These are phyloP conservation scores for Pythium myriotylum DNA, from an alignment of 352 stramenopile species.

Conservation along the genomic window DNA sequence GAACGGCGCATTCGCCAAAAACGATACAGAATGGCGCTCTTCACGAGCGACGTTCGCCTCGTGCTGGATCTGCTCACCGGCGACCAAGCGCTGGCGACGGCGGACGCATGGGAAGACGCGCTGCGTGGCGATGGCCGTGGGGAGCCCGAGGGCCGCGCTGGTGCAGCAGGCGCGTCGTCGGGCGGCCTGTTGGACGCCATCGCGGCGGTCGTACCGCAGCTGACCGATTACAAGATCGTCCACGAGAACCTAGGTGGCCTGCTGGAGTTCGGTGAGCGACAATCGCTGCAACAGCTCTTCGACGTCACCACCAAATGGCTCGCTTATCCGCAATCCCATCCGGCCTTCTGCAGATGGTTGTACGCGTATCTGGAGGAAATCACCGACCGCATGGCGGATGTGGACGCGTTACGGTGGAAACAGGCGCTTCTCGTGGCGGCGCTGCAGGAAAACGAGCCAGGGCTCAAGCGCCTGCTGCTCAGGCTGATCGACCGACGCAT, in stretches of 20 bases:
- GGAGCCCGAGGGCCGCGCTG: not conserved
- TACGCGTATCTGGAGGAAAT: conserved; percentile 25
- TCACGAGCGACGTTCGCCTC: not conserved
- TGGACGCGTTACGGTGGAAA: conserved; percentile 36
- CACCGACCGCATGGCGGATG: conserved; percentile 21
- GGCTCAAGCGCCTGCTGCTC: conserved; percentile 36
- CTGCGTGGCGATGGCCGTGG: conserved; percentile 1
- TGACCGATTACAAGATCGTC: conserved; percentile 50
- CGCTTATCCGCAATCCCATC: not conserved
- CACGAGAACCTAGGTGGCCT: conserved; percentile 33
- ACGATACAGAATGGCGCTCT: conserved; percentile 1
- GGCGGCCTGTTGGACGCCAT: conserved; percentile 23
- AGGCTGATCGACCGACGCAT: conserved; percentile 25
- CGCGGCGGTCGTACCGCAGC: conserved; percentile 40
- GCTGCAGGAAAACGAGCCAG: conserved; percentile 30
- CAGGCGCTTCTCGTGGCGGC: conserved; percentile 38
- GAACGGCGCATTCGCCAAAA: not conserved
- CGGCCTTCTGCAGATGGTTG: conserved; percentile 45
- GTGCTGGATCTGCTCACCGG: conserved; percentile 18
- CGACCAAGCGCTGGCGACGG: not conserved
- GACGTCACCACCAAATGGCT: conserved; percentile 17
- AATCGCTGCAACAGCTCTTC: conserved; percentile 22
- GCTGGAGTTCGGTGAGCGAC: conserved; percentile 32
- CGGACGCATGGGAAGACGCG: conserved; percentile 7
- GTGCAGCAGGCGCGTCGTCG: not conserved